Evolutionary conservation across 768 basidiomycete species (phyloP).

Genomic region (Pisolithus orientalis): DNA sequence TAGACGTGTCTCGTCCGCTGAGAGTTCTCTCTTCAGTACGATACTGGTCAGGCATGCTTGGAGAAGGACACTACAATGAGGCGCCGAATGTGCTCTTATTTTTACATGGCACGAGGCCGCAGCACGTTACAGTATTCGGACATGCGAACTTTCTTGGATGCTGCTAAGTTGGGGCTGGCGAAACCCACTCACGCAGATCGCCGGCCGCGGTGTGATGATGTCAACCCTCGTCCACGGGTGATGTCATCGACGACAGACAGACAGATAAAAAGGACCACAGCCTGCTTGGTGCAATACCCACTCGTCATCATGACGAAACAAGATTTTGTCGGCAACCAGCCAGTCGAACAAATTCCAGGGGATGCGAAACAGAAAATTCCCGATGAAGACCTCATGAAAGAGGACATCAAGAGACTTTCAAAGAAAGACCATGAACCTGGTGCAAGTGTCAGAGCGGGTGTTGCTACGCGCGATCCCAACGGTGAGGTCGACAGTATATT

Average conservation of each 20-base stretch:
- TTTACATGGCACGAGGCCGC: not conserved
- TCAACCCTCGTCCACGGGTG: not conserved
- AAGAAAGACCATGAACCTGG: not conserved
- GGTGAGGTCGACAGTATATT: not conserved
- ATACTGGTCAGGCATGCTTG: not conserved
- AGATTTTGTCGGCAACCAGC: not conserved
- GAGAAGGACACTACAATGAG: not conserved
- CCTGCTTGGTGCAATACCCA: not conserved
- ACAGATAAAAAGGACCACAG: not conserved
- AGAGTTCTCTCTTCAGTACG: not conserved
- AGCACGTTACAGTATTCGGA: too few species aligned
- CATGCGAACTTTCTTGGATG: too few species aligned
- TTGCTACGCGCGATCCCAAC: not conserved
- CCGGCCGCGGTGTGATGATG: not conserved
- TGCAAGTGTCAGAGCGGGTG: not conserved
- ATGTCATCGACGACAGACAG: not conserved
- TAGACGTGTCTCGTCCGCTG: not conserved
- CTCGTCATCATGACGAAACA: not conserved
- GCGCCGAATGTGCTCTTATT: not conserved
- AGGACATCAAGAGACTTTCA: not conserved
- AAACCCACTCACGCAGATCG: not conserved
- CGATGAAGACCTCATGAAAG: not conserved
- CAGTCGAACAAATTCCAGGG: not conserved
- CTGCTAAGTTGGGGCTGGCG: not conserved
- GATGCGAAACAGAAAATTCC: not conserved